phyloP scores from a whole-genome alignment of 345 rosid genomes.

The Eutrema heterophyllum region DNA sequence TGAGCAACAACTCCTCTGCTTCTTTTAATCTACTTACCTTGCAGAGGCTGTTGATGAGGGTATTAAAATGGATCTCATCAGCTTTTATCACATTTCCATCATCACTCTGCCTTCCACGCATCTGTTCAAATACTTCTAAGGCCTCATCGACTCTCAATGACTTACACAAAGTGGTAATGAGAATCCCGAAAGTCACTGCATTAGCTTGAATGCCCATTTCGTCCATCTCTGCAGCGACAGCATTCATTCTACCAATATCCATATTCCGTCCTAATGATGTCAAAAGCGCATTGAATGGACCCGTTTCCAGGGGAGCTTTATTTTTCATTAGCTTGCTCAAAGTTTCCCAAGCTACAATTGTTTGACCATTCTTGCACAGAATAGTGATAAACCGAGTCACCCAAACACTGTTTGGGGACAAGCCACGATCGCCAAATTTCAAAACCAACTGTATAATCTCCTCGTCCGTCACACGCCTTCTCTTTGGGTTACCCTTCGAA shows the following conservation, averaged over 20 bases:
- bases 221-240: conserved; percentile 46
- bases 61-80: conserved; percentile 50
- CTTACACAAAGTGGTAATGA: conserved; percentile 54
- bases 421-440: conserved; percentile 34
- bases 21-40: conserved; percentile 66
- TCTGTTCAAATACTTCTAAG: conserved; percentile 42
- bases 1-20: conserved; percentile 41
- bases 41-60: conserved; percentile 60
- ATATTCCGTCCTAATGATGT: conserved; percentile 41
- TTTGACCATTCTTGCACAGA: conserved; percentile 39
- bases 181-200: conserved; percentile 53
- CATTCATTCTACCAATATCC: conserved; percentile 50
- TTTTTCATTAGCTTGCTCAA: conserved; percentile 38
- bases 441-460: conserved; percentile 36
- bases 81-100: conserved; percentile 40
- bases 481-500: conserved; percentile 8
- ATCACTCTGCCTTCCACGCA: conserved; percentile 29
- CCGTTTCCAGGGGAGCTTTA: conserved; percentile 37
- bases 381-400: conserved; percentile 37
- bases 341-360: conserved; percentile 40
- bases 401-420: conserved; percentile 44
- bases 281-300: conserved; percentile 59
- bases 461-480: conserved; percentile 30
- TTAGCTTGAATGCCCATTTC: conserved; percentile 39
- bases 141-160: conserved; percentile 47